A percentile compares a stretch with the other conserved stretches of the same genome.
Conservation (phyloP, 257 asterid species). For the Henckelia pumila region DNA sequence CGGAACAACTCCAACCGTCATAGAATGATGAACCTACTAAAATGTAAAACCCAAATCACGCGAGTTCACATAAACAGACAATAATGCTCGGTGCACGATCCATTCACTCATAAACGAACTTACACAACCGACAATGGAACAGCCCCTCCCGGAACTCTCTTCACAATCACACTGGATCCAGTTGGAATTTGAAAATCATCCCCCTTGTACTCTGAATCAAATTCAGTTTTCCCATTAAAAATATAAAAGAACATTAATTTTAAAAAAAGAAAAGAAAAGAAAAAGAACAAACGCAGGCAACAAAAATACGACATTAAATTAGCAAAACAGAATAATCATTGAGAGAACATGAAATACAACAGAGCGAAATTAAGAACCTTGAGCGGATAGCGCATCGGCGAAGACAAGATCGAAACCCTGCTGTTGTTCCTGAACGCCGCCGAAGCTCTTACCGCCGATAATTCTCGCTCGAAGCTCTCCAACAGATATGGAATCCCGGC, state of each 20-base stretch:
- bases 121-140: constrained; percentile 37
- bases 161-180: constrained; percentile 75
- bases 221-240: constrained; percentile 7
- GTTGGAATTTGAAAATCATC: constrained; percentile 57
- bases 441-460: constrained; percentile 39
- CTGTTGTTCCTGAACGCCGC: constrained; percentile 31
- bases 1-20: not conserved
- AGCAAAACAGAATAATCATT: not conserved
- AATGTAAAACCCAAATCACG: not conserved
- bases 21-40: constrained; percentile 12
- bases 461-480: constrained; percentile 54
- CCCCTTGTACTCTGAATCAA: constrained; percentile 51
- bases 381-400: constrained; percentile 60
- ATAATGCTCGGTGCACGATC: too few species aligned
- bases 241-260: not conserved
- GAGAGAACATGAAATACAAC: not conserved
- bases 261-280: not conserved
- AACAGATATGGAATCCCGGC: constrained; percentile 56
- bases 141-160: constrained; percentile 68
- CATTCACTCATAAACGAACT: constrained; percentile 27
- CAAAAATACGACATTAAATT: not conserved
- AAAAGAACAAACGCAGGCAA: not conserved
- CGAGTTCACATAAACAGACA: not conserved
- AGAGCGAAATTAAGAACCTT: constrained; percentile 41
- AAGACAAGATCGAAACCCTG: constrained; percentile 84